Percentiles rank a stretch among this genome's conserved stretches.
Conservation (phyloP, 2,329 filamentous ascomycete genomes). For the Torrubiella hemipterigena region DNA sequence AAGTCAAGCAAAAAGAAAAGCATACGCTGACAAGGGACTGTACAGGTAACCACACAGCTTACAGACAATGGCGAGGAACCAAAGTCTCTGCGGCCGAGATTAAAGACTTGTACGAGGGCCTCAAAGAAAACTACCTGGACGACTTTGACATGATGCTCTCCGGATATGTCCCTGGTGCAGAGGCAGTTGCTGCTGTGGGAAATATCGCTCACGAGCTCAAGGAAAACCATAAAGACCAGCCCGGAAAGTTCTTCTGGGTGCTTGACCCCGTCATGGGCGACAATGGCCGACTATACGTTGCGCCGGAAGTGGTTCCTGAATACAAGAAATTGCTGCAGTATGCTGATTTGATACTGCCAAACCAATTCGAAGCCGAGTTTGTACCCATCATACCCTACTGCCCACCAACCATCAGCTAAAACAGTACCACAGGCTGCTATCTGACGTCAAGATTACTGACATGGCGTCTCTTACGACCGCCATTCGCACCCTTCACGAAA, state of each 20-base stretch:
- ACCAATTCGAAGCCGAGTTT: conserved; percentile 95
- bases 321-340: conserved; percentile 71
- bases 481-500: conserved; percentile 64
- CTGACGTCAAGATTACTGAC: conserved; percentile 71
- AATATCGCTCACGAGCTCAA: conserved; percentile 73
- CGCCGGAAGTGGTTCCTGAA: conserved; percentile 78
- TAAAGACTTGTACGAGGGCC: conserved; percentile 67
- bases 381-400: conserved; percentile 16
- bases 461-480: conserved; percentile 61
- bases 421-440: conserved; percentile 53
- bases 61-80: conserved; percentile 77
- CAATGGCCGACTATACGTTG: conserved; percentile 83
- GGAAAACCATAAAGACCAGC: conserved; percentile 44
- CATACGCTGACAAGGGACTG: conserved; percentile 3
- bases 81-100: conserved; percentile 75
- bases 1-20: background rate
- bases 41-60: conserved; percentile 88
- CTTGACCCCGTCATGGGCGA: conserved; percentile 98
- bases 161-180: conserved; percentile 84
- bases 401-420: background rate
- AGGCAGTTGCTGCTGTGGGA: conserved; percentile 73
- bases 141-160: conserved; percentile 91
- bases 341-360: conserved; percentile 86
- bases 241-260: conserved; percentile 89
- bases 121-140: conserved; percentile 73